phyloP scores from a whole-genome alignment of 2,329 filamentous ascomycete species.

The Epicoccum nigrum region DNA sequence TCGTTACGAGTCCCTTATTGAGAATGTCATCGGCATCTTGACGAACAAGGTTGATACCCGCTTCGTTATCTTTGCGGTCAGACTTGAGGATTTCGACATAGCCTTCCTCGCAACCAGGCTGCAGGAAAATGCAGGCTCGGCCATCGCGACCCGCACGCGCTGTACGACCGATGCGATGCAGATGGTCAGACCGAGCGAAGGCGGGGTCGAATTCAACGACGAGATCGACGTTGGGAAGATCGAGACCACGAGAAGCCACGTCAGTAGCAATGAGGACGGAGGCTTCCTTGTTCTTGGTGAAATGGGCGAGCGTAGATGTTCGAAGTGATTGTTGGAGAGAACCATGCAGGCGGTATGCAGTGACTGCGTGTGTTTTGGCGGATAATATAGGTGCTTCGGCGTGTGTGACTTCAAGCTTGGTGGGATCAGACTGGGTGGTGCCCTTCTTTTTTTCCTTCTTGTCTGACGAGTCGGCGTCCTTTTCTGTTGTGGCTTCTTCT shows the following conservation, averaged over 20 bases:
- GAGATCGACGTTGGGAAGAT: slow-evolving; percentile 92
- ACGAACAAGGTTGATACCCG: slow-evolving; percentile 62
- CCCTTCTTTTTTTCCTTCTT: slow-evolving; percentile 41
- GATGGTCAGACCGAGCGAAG: slow-evolving; percentile 89
- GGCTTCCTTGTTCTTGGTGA: slow-evolving; percentile 74
- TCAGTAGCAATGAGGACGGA: slow-evolving; percentile 92
- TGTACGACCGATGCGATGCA: slow-evolving; percentile 93
- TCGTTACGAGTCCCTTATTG: slow-evolving; percentile 64
- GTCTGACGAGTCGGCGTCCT: slow-evolving; percentile 23
- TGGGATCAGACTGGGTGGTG: slow-evolving; percentile 48
- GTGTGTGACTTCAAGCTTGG: slow-evolving; percentile 61
- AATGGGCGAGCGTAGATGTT: slow-evolving; percentile 82
- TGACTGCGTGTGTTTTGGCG: slow-evolving; percentile 76
- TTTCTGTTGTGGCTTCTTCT: slow-evolving; percentile 35
- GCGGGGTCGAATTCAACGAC: slow-evolving; percentile 97
- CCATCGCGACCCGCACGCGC: slow-evolving; percentile 90
- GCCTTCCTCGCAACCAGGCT: slow-evolving; percentile 88
- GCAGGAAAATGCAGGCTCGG: slow-evolving; percentile 85
- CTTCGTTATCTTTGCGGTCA: slow-evolving; percentile 68
- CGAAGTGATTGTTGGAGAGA: slow-evolving; percentile 87
- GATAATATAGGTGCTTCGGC: slow-evolving; percentile 74
- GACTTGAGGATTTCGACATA: slow-evolving; percentile 82
- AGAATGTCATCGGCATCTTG: slow-evolving; percentile 70
- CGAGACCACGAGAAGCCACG: slow-evolving; percentile 91
- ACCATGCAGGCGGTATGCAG: slow-evolving; percentile 86